A percentile compares a stretch with the other conserved stretches of the same genome.
These are phyloP conservation scores for Ceratocystis ficicola DNA, from an alignment of 2,329 filamentous ascomycete genomes.

Conservation along the genomic window DNA sequence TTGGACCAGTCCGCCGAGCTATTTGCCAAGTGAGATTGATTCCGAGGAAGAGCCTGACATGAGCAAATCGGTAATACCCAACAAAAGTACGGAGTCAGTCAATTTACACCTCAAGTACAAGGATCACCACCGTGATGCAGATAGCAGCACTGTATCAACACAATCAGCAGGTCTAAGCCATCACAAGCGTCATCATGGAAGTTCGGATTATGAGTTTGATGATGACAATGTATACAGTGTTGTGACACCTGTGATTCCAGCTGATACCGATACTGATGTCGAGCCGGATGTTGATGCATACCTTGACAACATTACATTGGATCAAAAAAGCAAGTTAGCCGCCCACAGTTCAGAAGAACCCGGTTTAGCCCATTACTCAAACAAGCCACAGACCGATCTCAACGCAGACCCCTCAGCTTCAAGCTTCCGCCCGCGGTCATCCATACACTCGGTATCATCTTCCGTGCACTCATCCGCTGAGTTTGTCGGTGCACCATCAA, in stretches of 20 bases:
- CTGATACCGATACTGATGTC: neutral
- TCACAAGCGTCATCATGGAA: neutral
- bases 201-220: neutral
- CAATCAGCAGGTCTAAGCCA: neutral
- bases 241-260: neutral
- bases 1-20: conserved; percentile 21
- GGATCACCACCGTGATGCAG: neutral
- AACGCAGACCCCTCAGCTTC: neutral
- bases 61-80: neutral
- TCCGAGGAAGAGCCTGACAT: neutral
- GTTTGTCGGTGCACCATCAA: neutral
- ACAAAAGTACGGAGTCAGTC: neutral
- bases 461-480: neutral
- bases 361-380: neutral
- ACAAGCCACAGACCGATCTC: neutral
- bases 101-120: conserved; percentile 5
- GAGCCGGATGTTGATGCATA: neutral
- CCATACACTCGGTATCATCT: neutral
- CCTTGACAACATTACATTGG: neutral
- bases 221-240: neutral
- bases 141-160: neutral
- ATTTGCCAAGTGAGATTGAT: conserved; percentile 16
- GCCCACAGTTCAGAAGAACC: neutral
- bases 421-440: neutral
- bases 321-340: neutral